These are phyloP conservation scores for Yamadazyma epiphylla DNA, from an alignment of 1,139 yeast genomes.

Conservation along the genomic window DNA sequence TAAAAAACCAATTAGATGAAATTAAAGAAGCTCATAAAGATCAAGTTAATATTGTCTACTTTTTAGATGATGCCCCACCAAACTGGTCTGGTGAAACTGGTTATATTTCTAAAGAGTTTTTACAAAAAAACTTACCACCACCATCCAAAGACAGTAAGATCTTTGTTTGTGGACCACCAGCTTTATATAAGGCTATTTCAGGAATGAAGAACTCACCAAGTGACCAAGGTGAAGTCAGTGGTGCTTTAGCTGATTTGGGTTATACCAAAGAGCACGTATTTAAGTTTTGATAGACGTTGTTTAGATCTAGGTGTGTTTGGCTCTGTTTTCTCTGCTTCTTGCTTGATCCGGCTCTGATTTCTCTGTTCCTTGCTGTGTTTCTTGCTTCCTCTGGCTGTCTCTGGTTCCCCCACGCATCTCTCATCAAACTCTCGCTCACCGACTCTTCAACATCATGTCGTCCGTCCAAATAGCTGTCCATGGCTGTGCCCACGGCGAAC, in stretches of 20 bases:
- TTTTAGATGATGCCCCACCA: constrained; percentile 60
- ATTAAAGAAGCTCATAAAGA: constrained; percentile 58
- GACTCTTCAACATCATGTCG: too few relatives aligned
- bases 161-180: constrained; percentile 92
- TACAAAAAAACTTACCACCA: constrained; percentile 63
- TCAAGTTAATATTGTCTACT: constrained; percentile 68
- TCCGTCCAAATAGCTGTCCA: constrained; percentile 57
- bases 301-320: too few relatives aligned
- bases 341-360: too few relatives aligned
- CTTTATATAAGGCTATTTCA: constrained; percentile 43
- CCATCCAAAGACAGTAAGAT: constrained; percentile 65
- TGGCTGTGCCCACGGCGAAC: constrained; percentile 93
- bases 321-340: too few relatives aligned
- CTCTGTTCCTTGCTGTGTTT: too few relatives aligned
- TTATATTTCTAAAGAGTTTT: constrained; percentile 73
- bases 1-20: constrained; percentile 74
- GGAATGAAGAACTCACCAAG: constrained; percentile 82
- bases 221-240: constrained; percentile 93
- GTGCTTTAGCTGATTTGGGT: constrained; percentile 84
- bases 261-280: constrained; percentile 83
- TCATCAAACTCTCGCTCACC: too few relatives aligned
- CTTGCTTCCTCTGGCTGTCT: too few relatives aligned
- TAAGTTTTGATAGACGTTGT: constrained; percentile 86
- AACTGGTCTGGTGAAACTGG: constrained; percentile 83
- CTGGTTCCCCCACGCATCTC: too few relatives aligned